Evolutionary conservation across 257 asterid species (phyloP), one percentile per base, ranked within the genome.

Genomic region (Plantago elongata): DNA sequence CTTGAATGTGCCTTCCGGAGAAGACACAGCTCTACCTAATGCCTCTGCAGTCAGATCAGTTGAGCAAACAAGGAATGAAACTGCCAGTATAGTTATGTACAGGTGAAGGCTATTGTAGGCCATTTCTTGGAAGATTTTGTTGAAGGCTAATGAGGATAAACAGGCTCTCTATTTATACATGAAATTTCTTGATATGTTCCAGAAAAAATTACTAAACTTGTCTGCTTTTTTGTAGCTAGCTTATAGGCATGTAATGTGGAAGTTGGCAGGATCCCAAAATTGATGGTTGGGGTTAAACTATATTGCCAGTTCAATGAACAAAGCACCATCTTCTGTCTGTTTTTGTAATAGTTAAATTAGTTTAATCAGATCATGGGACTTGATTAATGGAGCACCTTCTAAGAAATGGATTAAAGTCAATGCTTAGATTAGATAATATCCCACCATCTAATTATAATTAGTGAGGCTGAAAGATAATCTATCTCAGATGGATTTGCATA

Each of bases 331-430:
- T 34, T 34, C 29, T 16, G 68, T 29, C 15, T 55, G 13, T 58
- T 43, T 61, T 60, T 61, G 44, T 22, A 22, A 22, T 22, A 22
- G 27, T 15, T 65, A 60, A 60, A 52, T 10, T 27, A 17, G 69
- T 60, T 68, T 60, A 60, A 65, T 62, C 63, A 58, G 12, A 47
- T 16, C 44, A 5, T 34, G 43, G 40, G 67, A 11, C 18, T 58
- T 27, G 45, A 48, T 49, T 52, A 61, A 57, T 72, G 81, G 75
- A 51, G 71, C 78, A 72, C 81, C 71, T 64, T 62, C 61, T 47
- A 22, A 44, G 74, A 63, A 67, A 63, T 76, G 40, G 62, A 55
- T 72, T n/a, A 40, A 69, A 72, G 78, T 69, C 78, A 77, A 77
- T 72, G 75, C 59, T 66, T 47, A 29, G 27, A 43, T 64, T 64